Conservation (phyloP, 768 basidiomycete genomes). For the Ephemerocybe angulata region DNA sequence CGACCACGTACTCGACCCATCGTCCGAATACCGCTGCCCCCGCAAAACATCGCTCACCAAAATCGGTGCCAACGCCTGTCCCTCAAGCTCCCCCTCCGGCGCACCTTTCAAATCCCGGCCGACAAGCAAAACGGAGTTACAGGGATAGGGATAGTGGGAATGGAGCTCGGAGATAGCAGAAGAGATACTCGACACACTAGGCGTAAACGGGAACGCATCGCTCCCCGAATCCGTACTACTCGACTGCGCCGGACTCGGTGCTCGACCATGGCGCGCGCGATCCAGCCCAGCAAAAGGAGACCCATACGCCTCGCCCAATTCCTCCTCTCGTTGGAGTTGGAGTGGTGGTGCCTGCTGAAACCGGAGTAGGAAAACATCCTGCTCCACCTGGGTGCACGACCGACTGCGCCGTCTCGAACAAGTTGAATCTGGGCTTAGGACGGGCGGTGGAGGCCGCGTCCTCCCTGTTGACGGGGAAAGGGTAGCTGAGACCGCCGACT, state of each 20-base stretch:
- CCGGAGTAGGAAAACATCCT: neutral
- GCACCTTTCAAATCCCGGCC: too few species aligned
- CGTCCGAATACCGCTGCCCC: too few species aligned
- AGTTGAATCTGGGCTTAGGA: neutral
- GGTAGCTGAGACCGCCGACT: neutral
- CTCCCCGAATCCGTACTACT: neutral
- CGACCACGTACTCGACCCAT: too few species aligned
- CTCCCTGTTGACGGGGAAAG: neutral
- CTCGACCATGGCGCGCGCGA: neutral
- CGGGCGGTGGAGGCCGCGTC: neutral
- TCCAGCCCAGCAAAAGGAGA: neutral
- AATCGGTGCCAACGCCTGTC: too few species aligned
- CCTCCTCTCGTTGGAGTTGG: neutral
- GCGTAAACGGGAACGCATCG: neutral
- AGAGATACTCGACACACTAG: neutral
- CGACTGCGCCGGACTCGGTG: neutral
- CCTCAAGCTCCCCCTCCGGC: too few species aligned
- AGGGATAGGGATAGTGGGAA: too few species aligned
- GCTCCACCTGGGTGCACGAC: neutral
- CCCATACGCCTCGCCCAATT: neutral
- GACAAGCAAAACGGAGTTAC: too few species aligned
- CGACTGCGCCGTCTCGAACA: neutral
- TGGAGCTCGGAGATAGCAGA: neutral
- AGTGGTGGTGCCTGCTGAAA: neutral
- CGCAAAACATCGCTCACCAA: too few species aligned